A percentile compares a stretch with the other conserved stretches of the same genome.
These are phyloP conservation scores for Trypanosomatidae sp. DNA, from an alignment of 208 protist genomes.

Conservation along the genomic window DNA sequence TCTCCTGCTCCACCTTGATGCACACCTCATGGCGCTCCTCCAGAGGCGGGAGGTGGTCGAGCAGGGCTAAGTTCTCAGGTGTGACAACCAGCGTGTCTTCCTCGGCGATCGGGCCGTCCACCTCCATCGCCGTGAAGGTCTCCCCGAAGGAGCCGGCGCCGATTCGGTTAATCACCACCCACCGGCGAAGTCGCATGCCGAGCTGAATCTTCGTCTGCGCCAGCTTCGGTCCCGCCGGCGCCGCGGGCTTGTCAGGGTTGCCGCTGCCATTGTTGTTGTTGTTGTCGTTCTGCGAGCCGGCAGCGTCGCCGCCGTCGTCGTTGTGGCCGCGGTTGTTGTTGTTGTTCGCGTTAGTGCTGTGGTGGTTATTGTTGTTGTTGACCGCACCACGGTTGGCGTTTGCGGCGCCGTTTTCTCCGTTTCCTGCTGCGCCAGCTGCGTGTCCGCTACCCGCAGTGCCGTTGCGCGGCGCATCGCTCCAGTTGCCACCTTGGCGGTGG, in stretches of 20 bases:
- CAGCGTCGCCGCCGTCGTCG: not conserved
- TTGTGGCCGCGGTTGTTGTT: not conserved
- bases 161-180: conserved; percentile 92
- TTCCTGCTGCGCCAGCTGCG: not conserved
- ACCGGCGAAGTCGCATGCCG: conserved; percentile 84
- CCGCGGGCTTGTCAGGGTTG: conserved; percentile 18
- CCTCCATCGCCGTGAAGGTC: conserved; percentile 87
- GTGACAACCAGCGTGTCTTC: conserved; percentile 36
- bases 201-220: conserved; percentile 76
- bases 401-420: too few species aligned
- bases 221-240: conserved; percentile 35
- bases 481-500: conserved; percentile 11
- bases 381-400: too few species aligned
- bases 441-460: not conserved
- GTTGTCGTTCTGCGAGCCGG: not conserved
- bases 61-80: conserved; percentile 30
- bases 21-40: conserved; percentile 81
- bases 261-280: conserved; percentile 10
- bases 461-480: conserved; percentile 4
- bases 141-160: conserved; percentile 96
- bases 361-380: too few species aligned
- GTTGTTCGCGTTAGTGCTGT: too few species aligned
- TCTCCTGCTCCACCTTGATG: conserved; percentile 96
- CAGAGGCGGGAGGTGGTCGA: conserved; percentile 37
- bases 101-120: conserved; percentile 23